phyloP scores from a whole-genome alignment of 768 basidiomycete genomes.

The Gautieria morchelliformis region DNA sequence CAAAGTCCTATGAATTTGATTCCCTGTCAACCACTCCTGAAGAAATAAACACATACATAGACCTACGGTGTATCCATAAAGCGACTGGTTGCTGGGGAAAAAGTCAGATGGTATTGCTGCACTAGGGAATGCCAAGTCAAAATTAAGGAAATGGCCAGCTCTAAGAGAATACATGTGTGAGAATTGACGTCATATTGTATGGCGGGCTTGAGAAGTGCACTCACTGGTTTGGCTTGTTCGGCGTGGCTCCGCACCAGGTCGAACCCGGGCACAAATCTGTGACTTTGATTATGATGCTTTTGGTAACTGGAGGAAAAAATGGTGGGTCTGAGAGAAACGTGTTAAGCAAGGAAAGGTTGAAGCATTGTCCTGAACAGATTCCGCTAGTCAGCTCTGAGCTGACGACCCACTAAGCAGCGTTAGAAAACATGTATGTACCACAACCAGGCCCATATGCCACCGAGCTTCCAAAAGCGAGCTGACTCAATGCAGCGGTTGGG shows the following conservation, averaged over 20 bases:
- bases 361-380: constrained; percentile 64
- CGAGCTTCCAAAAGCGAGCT: constrained; percentile 72
- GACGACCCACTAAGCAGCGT: background rate
- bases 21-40: background rate
- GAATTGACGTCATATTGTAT: background rate
- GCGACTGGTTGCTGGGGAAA: constrained; percentile 59
- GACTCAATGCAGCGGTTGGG: constrained; percentile 72
- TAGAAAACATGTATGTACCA: background rate
- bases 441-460: constrained; percentile 40
- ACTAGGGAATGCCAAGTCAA: constrained; percentile 77
- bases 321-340: constrained; percentile 58
- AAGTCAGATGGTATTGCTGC: constrained; percentile 57
- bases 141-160: constrained; percentile 63
- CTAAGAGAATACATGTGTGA: constrained; percentile 25
- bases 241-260: constrained; percentile 68
- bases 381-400: constrained; percentile 1
- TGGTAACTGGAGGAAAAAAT: constrained; percentile 52
- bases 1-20: constrained; percentile 52
- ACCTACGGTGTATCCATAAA: constrained; percentile 46
- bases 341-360: constrained; percentile 65
- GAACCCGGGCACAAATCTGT: constrained; percentile 68
- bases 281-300: constrained; percentile 64
- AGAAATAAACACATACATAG: background rate
- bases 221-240: constrained; percentile 51
- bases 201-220: constrained; percentile 15